phyloP scores from a whole-genome alignment of 495 filamentous ascomycete species.

The Trichoderma reesei region DNA sequence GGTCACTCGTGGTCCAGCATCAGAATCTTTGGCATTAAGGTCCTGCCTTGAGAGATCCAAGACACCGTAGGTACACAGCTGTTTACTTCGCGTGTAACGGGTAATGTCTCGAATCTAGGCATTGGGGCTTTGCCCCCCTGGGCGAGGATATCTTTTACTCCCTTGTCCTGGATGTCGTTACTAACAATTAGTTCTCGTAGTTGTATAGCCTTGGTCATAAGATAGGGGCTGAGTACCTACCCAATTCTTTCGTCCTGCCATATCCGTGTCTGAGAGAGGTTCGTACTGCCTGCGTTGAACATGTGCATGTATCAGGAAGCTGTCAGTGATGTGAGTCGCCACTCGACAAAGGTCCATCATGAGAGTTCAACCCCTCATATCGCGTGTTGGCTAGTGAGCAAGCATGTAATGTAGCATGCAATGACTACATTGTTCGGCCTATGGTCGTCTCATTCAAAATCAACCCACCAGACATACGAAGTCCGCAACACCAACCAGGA shows the following conservation, averaged over 20 bases:
- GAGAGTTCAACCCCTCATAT: background rate
- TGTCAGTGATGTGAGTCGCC: background rate
- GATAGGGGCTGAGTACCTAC: background rate
- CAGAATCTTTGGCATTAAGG: background rate
- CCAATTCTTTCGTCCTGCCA: background rate
- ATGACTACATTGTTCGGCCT: background rate
- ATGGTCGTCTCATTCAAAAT: background rate
- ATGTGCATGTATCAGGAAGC: too few relatives aligned
- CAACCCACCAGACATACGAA: slow-evolving; percentile 23
- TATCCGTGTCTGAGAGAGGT: too few relatives aligned
- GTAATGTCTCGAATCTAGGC: background rate
- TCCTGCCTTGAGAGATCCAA: background rate
- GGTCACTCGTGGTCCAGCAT: background rate
- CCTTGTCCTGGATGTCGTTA: background rate
- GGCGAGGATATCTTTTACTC: background rate
- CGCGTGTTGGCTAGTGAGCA: background rate
- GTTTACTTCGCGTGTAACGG: background rate
- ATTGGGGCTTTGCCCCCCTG: background rate
- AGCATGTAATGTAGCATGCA: background rate
- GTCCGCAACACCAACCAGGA: slow-evolving; percentile 14
- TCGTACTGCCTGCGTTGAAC: background rate
- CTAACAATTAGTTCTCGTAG: background rate
- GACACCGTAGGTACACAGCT: background rate
- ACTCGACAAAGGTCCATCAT: background rate
- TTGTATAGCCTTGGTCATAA: too few relatives aligned